phyloP scores from a whole-genome alignment of 1,284 basidiomycete species.

The Rhodotorula sp. region DNA sequence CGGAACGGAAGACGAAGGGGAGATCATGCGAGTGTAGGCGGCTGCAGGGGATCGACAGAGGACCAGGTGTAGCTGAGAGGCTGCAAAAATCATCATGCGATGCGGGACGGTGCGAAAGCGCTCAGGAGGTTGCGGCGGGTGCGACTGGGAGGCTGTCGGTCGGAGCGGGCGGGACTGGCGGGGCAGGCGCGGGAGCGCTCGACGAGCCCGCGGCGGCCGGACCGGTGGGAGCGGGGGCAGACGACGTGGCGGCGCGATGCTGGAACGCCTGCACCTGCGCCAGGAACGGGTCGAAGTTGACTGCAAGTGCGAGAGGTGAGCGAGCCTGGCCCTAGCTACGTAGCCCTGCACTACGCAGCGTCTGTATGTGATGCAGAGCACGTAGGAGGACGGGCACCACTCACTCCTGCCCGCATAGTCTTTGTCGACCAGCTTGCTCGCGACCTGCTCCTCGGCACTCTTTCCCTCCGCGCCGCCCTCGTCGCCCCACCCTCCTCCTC shows the following conservation, averaged over 20 bases:
- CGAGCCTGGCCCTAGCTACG: neutral
- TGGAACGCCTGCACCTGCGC: neutral
- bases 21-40: no score
- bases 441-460: constrained; percentile 14
- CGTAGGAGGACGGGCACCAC: neutral
- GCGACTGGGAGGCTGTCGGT: neutral
- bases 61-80: neutral
- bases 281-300: constrained; percentile 18
- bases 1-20: no score
- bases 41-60: no score
- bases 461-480: neutral
- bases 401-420: constrained; percentile 20
- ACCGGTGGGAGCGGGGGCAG: neutral
- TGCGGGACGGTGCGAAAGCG: no score
- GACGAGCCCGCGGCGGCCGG: neutral
- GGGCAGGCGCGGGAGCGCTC: no score
- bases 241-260: neutral
- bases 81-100: neutral
- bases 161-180: neutral
- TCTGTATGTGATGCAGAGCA: neutral
- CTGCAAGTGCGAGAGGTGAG: neutral
- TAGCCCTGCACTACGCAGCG: neutral
- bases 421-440: constrained; percentile 26
- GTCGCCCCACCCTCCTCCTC: neutral
- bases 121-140: neutral